phyloP scores from a whole-genome alignment of 805 yeast genomes.

The Metschnikowia proteae region DNA sequence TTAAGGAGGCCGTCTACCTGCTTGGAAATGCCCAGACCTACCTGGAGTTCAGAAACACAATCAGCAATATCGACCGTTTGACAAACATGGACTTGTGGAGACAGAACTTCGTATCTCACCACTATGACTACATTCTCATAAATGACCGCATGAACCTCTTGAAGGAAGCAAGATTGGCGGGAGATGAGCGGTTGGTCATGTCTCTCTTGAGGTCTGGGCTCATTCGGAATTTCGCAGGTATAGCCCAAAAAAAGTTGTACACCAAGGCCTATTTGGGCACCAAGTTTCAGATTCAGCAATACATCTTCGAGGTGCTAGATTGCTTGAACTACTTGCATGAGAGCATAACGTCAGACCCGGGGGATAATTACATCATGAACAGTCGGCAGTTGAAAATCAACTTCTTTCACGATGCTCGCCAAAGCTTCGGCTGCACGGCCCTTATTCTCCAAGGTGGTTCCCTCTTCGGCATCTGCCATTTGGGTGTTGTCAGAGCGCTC shows the following conservation, averaged over 20 bases:
- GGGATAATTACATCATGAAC: slow-evolving; percentile 37
- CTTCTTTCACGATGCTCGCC: slow-evolving; percentile 82
- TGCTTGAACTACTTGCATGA: slow-evolving; percentile 61
- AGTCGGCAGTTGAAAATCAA: slow-evolving; percentile 59
- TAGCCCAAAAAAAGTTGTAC: slow-evolving; percentile 73
- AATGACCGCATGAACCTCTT: slow-evolving; percentile 66
- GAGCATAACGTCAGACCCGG: slow-evolving; percentile 27
- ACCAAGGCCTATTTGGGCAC: slow-evolving; percentile 86
- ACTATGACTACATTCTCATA: slow-evolving; percentile 81
- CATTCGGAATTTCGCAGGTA: slow-evolving; percentile 87
- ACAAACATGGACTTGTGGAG: slow-evolving; percentile 58
- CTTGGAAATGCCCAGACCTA: slow-evolving; percentile 53
- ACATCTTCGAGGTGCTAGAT: slow-evolving; percentile 68
- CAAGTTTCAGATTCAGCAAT: slow-evolving; percentile 81
- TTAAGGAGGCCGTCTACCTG: slow-evolving; percentile 46
- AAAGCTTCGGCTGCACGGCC: slow-evolving; percentile 88
- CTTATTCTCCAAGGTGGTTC: slow-evolving; percentile 93
- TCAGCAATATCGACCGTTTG: slow-evolving; percentile 46
- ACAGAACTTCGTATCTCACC: slow-evolving; percentile 73
- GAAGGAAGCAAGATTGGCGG: slow-evolving; percentile 54
- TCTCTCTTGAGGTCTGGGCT: slow-evolving; percentile 77
- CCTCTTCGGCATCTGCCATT: slow-evolving; percentile 86
- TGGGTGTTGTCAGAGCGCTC: slow-evolving; percentile 89
- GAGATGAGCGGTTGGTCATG: slow-evolving; percentile 56
- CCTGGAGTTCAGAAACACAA: slow-evolving; percentile 65